A percentile compares a stretch with the other conserved stretches of the same genome.
Evolutionary conservation across 345 rosid genomes (phyloP).

Genomic region (Moricandia moricandioides): DNA sequence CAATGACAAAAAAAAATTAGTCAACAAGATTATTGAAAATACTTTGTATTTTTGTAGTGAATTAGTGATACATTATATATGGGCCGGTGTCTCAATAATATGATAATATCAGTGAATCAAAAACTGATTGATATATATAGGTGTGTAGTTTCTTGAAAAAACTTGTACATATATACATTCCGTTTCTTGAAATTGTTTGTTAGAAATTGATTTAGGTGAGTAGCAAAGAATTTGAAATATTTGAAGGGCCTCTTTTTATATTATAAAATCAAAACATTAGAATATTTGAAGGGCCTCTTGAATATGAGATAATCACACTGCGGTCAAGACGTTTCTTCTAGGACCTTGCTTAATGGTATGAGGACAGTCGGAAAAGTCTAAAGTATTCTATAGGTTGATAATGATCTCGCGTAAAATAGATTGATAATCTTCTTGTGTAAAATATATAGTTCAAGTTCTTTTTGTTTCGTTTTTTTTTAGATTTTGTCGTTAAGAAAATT

Average conservation of each 20-base stretch:
- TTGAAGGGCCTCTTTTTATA: not conserved
- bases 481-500: not conserved
- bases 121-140: not conserved
- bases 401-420: not conserved
- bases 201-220: not conserved
- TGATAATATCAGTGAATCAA: not conserved
- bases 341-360: not conserved
- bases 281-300: not conserved
- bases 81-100: not conserved
- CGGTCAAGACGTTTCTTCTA: not conserved
- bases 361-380: not conserved
- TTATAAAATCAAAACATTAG: not conserved
- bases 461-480: not conserved
- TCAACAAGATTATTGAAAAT: too few relatives aligned
- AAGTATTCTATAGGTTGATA: not conserved
- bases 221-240: not conserved
- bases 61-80: not conserved
- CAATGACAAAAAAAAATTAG: too few relatives aligned
- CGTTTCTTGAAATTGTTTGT: not conserved
- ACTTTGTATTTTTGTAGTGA: not conserved
- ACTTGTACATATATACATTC: not conserved
- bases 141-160: not conserved
- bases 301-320: not conserved
- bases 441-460: not conserved
- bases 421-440: too few relatives aligned